Percentiles rank a stretch among this genome's conserved stretches.
Evolutionary conservation across 2,329 filamentous ascomycete genomes (phyloP).

Genomic region (Hypocrella siamensis): DNA sequence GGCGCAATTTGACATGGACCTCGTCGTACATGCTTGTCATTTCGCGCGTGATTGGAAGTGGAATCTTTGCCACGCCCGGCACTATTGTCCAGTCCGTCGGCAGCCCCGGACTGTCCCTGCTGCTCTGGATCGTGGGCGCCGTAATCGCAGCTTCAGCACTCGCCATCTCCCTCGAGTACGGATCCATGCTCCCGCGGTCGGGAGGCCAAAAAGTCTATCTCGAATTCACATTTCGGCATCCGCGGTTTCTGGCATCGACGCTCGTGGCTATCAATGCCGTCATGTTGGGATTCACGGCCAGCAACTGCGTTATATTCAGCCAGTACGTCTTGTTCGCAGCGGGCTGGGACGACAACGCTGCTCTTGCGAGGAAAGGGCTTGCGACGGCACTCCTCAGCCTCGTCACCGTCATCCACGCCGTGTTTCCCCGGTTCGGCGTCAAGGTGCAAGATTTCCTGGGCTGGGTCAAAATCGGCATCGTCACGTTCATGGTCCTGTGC

Average conservation of each 20-base stretch:
- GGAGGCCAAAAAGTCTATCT: slow-evolving; percentile 58
- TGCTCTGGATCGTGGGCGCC: slow-evolving; percentile 48
- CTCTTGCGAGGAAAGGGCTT: slow-evolving; percentile 33
- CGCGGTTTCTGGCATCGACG: slow-evolving; percentile 47
- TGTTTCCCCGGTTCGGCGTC: slow-evolving; percentile 40
- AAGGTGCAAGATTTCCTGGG: slow-evolving; percentile 44
- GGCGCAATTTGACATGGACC: slow-evolving; percentile 44
- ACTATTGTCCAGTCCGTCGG: slow-evolving; percentile 51
- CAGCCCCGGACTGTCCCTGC: slow-evolving; percentile 46
- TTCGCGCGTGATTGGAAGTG: slow-evolving; percentile 52
- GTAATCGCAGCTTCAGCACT: slow-evolving; percentile 45
- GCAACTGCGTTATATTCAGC: slow-evolving; percentile 55
- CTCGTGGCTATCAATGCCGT: slow-evolving; percentile 48
- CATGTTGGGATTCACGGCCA: slow-evolving; percentile 50
- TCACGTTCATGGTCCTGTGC: slow-evolving; percentile 45
- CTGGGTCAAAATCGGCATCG: slow-evolving; percentile 45
- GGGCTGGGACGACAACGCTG: slow-evolving; percentile 33
- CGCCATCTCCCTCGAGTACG: slow-evolving; percentile 49
- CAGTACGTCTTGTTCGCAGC: slow-evolving; percentile 38
- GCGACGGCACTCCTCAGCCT: slow-evolving; percentile 39
- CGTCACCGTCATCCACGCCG: slow-evolving; percentile 43
- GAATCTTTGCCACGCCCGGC: slow-evolving; percentile 58
- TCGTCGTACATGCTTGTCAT: slow-evolving; percentile 53
- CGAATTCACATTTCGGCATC: slow-evolving; percentile 50
- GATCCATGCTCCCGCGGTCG: slow-evolving; percentile 53